phyloP scores from a whole-genome alignment of 2,329 filamentous ascomycete genomes.

The Aureobasidium mangrovei region DNA sequence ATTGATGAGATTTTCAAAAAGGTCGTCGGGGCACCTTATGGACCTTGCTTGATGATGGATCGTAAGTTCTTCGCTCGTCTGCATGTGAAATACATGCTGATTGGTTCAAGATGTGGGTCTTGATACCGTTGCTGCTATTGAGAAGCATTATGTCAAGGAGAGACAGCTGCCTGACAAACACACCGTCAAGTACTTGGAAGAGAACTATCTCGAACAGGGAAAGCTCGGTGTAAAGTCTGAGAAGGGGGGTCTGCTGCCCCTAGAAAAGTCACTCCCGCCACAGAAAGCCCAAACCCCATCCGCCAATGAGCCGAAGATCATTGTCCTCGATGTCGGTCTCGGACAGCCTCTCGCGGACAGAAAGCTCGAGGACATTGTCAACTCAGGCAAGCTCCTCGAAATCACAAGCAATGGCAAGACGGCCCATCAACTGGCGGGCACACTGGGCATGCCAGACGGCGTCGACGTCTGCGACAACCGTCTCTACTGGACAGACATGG shows the following conservation, averaged over 20 bases:
- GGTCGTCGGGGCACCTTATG: conserved; percentile 22
- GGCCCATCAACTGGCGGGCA: neutral
- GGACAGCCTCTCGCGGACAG: neutral
- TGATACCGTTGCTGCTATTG: conserved; percentile 47
- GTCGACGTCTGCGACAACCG: conserved; percentile 23
- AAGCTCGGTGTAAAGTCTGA: conserved; percentile 34
- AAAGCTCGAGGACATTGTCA: neutral
- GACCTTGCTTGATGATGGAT: conserved; percentile 40
- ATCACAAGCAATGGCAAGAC: neutral
- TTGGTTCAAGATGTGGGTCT: conserved; percentile 34
- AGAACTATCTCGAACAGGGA: conserved; percentile 39
- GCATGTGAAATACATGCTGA: neutral
- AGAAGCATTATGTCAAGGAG: conserved; percentile 45
- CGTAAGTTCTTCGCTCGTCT: neutral
- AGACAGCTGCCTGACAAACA: conserved; percentile 33
- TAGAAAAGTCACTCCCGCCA: neutral
- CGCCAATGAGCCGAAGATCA: neutral
- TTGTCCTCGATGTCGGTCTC: neutral
- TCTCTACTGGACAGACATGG: conserved; percentile 29
- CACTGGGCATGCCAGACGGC: conserved; percentile 22
- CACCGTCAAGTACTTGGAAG: conserved; percentile 39
- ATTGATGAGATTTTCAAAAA: conserved; percentile 42
- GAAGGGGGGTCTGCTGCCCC: conserved; percentile 16
- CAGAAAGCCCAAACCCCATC: neutral
- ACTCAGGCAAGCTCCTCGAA: neutral